A percentile compares a stretch with the other conserved stretches of the same genome.
Evolutionary conservation across 2,329 filamentous ascomycete genomes (phyloP).

Genomic region (Orbilia javanica): DNA sequence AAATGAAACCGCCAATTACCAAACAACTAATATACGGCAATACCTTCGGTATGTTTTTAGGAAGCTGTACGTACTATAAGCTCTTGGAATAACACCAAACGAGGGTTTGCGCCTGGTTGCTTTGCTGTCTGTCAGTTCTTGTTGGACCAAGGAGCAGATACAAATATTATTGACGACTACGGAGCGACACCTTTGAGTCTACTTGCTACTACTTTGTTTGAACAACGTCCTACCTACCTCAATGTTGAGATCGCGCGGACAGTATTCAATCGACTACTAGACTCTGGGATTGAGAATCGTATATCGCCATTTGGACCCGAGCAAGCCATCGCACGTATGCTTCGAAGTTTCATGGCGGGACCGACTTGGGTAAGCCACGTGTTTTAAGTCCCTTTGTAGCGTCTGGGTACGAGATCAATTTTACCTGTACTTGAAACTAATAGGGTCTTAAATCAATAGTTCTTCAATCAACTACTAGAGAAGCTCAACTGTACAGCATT

Average conservation of each 20-base stretch:
- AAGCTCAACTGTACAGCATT: constrained; percentile 19
- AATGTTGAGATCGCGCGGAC: constrained; percentile 6
- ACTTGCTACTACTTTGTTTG: background rate
- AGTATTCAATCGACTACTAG: constrained; percentile 23
- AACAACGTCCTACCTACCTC: background rate
- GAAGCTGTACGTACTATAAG: background rate
- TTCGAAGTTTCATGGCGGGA: constrained; percentile 4
- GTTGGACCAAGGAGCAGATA: constrained; percentile 31
- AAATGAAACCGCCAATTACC: background rate
- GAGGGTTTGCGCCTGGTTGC: background rate
- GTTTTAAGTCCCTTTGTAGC: background rate
- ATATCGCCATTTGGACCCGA: constrained; percentile 34
- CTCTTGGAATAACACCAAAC: background rate
- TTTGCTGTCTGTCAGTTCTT: constrained; percentile 39
- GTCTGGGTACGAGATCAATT: no score
- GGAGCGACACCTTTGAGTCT: constrained; percentile 9
- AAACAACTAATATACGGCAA: background rate
- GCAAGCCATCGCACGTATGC: constrained; percentile 2
- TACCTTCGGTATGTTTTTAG: background rate
- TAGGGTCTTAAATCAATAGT: background rate
- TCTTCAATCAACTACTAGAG: constrained; percentile 27
- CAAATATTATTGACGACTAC: constrained; percentile 24
- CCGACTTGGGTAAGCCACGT: constrained; percentile 19
- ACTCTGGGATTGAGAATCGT: constrained; percentile 16
- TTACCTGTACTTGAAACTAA: no score